Percentiles rank a stretch among this genome's conserved stretches.
Evolutionary conservation across 176 grass and related monocot species (phyloP).

Genomic region (Musa beccarii): DNA sequence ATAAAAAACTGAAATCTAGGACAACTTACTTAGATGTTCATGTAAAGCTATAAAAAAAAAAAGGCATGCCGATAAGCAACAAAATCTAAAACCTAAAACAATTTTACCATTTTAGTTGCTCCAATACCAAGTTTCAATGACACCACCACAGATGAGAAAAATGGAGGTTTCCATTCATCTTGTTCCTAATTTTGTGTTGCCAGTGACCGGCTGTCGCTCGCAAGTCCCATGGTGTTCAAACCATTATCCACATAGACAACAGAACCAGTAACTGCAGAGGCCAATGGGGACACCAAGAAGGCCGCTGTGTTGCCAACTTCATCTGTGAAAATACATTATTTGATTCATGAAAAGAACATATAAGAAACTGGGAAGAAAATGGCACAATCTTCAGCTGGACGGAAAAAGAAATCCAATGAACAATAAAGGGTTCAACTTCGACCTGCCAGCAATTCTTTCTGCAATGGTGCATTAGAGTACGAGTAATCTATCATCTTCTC

Average conservation of each 20-base stretch:
- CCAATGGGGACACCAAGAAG: conserved; percentile 64
- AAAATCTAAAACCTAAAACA: too few species aligned
- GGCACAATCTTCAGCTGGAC: not conserved
- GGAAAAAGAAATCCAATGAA: not conserved
- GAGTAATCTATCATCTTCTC: conserved; percentile 92
- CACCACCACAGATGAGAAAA: not conserved
- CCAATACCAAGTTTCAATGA: too few species aligned
- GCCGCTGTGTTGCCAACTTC: conserved; percentile 74
- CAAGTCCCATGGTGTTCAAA: conserved; percentile 67
- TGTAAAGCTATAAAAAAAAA: too few species aligned
- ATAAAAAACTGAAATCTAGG: too few species aligned
- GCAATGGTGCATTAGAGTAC: conserved; percentile 63
- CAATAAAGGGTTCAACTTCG: not conserved
- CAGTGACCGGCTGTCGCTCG: conserved; percentile 45
- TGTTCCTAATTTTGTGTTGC: conserved; percentile 13
- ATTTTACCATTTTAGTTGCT: too few species aligned
- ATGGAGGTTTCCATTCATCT: not conserved
- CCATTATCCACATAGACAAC: conserved; percentile 84
- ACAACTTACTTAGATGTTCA: too few species aligned
- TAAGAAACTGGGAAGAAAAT: not conserved
- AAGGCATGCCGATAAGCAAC: too few species aligned
- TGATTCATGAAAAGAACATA: not conserved
- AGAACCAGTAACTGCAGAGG: conserved; percentile 72
- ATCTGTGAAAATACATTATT: conserved; percentile 27
- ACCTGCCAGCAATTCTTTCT: conserved; percentile 83